Conservation (phyloP, 805 yeast genomes). For the Debaryomyces tyrocola region DNA sequence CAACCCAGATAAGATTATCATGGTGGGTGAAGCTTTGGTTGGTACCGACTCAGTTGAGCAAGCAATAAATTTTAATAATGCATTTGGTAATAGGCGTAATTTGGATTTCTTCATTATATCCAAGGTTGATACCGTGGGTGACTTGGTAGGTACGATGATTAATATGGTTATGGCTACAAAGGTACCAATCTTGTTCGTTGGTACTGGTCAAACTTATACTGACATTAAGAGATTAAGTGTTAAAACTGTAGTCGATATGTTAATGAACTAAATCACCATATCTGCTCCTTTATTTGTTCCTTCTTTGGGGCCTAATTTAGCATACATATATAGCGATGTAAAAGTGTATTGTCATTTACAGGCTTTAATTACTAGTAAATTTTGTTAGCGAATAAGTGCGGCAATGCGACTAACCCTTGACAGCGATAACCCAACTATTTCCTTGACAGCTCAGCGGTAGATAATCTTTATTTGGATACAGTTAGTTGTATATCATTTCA, state of each 20-base stretch:
- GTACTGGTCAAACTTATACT: constrained; percentile 96
- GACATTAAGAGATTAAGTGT: constrained; percentile 89
- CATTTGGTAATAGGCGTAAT: constrained; percentile 80
- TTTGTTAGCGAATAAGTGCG: not conserved
- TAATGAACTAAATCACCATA: constrained; percentile 52
- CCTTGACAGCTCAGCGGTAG: too few species aligned
- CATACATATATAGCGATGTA: not conserved
- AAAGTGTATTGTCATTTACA: not conserved
- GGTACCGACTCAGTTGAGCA: constrained; percentile 97
- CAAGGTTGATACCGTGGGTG: constrained; percentile 97
- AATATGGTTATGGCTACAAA: constrained; percentile 97
- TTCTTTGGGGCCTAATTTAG: not conserved
- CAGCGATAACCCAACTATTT: not conserved
- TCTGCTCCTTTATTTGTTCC: not conserved
- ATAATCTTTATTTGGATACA: too few species aligned
- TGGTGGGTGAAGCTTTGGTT: constrained; percentile 98
- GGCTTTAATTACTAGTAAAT: not conserved
- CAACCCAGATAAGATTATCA: constrained; percentile 90
- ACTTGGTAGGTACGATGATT: constrained; percentile 92
- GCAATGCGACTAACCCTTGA: not conserved
- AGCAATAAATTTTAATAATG: constrained; percentile 88
- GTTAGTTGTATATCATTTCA: not conserved
- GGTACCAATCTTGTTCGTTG: constrained; percentile 92
- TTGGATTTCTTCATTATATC: constrained; percentile 90
- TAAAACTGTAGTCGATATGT: constrained; percentile 85